Evolutionary conservation across 2,329 filamentous ascomycete species (phyloP), one percentile per base, ranked within the genome.

Genomic region (Stenocarpella maydis): DNA sequence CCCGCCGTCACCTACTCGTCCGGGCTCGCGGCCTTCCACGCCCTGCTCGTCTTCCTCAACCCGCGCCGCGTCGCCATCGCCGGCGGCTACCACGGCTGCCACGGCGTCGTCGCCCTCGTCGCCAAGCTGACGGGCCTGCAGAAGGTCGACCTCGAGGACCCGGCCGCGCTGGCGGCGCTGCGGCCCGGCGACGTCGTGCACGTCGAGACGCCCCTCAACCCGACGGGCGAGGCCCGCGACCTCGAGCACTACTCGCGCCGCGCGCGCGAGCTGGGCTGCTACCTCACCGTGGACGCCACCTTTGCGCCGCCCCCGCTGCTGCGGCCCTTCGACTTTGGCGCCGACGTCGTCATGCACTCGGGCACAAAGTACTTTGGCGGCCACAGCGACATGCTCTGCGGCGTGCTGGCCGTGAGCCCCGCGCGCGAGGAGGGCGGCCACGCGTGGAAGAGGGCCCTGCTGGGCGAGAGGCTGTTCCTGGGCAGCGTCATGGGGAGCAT

Each of bases 341-440:
- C 92, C 34, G 95, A 98, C 80, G 81, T 95, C 1, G 88, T 97
- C 41, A 92, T 98, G 93, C 96, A 99, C 81, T 92, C 88, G 64
- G 96, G 94, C 4, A 97, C 95, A 21, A 99, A 98, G 85, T 99
- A 98, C 81, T 89, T 99, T 74, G 96, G 96, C 24, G 96, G 96
- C 0, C 96, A 99, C 82, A 95, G 91, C 73, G 96, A 99, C 81
- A 86, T 98, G 86, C 88, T 98, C 7, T 97, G 93, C 77, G 96
- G 96, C 26, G 91, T 97, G 21, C 82, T 99, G 34, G 88, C 89
- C 0, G 87, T 94, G 7, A 83, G 86, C 63, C 86, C 87, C 19
- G 79, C 79, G 45, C 80, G 80, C 47, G 74, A 72, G 9, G 61
- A 28, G 49, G 6, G 9, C 39, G 49, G 8, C 75, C 2, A 85